Evolutionary conservation across 495 filamentous ascomycete species (phyloP), one percentile per base, ranked within the genome.

Genomic region (Neurospora sp.): DNA sequence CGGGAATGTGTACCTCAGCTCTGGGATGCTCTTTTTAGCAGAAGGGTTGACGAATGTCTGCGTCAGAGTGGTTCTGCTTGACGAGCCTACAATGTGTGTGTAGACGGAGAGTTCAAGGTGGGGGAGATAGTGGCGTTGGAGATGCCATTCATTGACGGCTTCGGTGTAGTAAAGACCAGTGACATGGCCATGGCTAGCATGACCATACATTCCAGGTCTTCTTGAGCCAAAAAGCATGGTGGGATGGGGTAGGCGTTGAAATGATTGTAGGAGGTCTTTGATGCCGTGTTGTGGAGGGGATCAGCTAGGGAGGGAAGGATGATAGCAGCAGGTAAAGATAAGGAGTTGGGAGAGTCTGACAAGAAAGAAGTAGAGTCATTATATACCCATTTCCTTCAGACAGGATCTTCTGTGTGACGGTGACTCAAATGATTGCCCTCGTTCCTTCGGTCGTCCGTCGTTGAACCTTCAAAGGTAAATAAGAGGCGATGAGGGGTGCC

Each of bases 1-100:
- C 0, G 91, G 91, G 74, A 93, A 92, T 3, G 84, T 85, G 79
- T 93, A 93, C 28, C 80, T 79, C 71, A 88, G 84, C 38, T 84
- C 77, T 71, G 91, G 21, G 76, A 78, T 79, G 2, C 39, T 40
- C 1, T 85, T 78, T 1, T 74, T 69, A 11, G 72, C 40, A 0
- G 83, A 85, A 0, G 88, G 84, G 74, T 90, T 91, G 71, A 80
- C 77, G 74, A 90, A 92, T 5, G 84, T 88, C 77, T 93, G 90
- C 0, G 83, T 90, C 37, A 93, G 83, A 4, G 79, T 77, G 19
- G 90, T 91, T 11, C 86, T 84, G 4, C 88, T 89, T 39, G 86
- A 85, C 15, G 84, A 84, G 7, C 87, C 84, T 19, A 88, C 77
- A 71, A 92, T 86, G 11, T 83, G 83, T 24, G 88, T 82, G 66